Evolutionary conservation across 208 protist genomes (phyloP).

Genomic region (Acanthamoeba sp.): DNA sequence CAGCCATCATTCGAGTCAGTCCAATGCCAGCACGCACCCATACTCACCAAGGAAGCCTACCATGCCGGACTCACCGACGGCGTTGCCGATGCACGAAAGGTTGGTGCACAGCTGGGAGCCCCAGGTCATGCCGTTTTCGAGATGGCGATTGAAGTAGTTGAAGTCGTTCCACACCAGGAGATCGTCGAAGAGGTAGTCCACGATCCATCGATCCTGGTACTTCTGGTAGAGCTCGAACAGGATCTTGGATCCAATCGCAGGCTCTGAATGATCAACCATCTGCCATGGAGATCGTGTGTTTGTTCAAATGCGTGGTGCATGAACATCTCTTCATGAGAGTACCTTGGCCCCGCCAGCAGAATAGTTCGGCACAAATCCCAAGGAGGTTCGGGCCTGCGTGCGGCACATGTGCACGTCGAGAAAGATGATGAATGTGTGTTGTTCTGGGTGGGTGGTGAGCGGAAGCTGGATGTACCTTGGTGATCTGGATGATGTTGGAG

Average conservation of each 20-base stretch:
- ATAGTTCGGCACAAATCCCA: background rate
- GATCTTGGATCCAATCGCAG: background rate
- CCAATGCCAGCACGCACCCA: background rate
- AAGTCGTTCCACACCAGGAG: slow-evolving; percentile 20
- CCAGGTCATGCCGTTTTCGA: background rate
- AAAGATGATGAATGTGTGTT: background rate
- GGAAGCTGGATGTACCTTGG: slow-evolving; percentile 10
- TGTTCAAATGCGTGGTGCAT: no score
- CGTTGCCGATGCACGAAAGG: background rate
- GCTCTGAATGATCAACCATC: background rate
- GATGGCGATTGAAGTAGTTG: background rate
- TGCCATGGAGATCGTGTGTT: no score
- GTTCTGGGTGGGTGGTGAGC: no score
- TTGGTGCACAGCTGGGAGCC: background rate
- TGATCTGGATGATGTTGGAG: slow-evolving; percentile 59
- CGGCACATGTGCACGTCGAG: background rate
- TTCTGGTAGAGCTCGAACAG: slow-evolving; percentile 2
- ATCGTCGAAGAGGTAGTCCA: slow-evolving; percentile 5
- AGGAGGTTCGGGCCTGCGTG: background rate
- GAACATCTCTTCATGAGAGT: background rate
- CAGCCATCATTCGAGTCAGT: background rate
- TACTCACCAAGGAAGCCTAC: no score
- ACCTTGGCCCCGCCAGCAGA: background rate
- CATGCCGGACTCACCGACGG: background rate
- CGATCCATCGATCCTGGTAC: background rate